Conservation (phyloP, 1,284 basidiomycete species). For the Malassezia caprae region DNA sequence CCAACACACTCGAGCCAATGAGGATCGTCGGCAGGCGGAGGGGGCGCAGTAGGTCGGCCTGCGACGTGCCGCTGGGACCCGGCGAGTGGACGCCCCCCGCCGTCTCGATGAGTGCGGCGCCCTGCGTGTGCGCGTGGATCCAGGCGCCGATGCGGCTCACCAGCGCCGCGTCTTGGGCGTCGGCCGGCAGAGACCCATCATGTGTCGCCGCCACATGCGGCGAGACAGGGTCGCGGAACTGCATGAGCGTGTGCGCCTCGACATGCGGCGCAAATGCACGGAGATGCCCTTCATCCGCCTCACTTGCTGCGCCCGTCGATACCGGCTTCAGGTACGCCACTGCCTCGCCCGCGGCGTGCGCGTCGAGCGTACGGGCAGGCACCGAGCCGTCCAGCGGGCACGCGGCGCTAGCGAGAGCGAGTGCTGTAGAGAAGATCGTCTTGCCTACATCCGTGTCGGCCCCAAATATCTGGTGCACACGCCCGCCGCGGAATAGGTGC, state of each 20-base stretch:
- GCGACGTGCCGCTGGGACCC: constrained; percentile 71
- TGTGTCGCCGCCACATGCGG: constrained; percentile 76
- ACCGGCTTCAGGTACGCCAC: constrained; percentile 46
- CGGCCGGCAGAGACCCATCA: constrained; percentile 49
- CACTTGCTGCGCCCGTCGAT: constrained; percentile 31
- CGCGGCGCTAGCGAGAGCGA: constrained; percentile 34
- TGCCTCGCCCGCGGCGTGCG: constrained; percentile 19
- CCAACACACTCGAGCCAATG: constrained; percentile 75
- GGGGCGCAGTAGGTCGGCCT: constrained; percentile 54
- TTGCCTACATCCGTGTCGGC: constrained; percentile 48
- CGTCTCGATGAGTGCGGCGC: constrained; percentile 72
- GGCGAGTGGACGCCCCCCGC: constrained; percentile 95
- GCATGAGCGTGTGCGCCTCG: constrained; percentile 66
- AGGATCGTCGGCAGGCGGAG: constrained; percentile 72
- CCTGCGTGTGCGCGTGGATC: constrained; percentile 47
- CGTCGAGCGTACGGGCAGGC: neutral
- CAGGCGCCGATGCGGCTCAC: constrained; percentile 60
- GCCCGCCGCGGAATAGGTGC: neutral
- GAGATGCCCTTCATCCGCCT: constrained; percentile 36
- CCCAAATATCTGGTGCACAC: constrained; percentile 35
- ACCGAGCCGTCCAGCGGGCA: constrained; percentile 12
- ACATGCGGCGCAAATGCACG: constrained; percentile 21
- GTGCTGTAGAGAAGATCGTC: constrained; percentile 46
- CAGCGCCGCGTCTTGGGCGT: constrained; percentile 56
- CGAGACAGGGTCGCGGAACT: constrained; percentile 78